Base-by-base conservation (phyloP, 1,139 yeast genomes). In the Petasospora rhodanensis region DNA sequence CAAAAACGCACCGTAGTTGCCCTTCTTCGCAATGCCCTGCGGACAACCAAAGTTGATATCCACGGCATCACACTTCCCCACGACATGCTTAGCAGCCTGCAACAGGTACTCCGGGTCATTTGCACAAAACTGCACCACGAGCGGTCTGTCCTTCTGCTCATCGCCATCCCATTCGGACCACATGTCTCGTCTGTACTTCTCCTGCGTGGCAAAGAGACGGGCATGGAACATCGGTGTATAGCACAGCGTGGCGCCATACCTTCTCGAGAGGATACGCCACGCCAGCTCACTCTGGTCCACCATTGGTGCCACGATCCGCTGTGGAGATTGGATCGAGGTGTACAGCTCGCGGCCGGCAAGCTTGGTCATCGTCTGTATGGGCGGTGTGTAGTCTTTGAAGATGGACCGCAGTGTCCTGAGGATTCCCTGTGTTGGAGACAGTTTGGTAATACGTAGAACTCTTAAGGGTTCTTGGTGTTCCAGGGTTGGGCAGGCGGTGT, bases 161-260 rank as follows among this genome's bases (percentile, higher is more conserved):
- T 76, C 76, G 2, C 97, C 97, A 58, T 91, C 97, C 44, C 71
- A 51, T 8, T 72, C 74, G 30, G 77, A 64, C 76, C 93, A 81
- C 81, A 81, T 81, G 40, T 76, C 83, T 22, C 65, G 63, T 30
- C 97, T 68, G 55, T 91, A 91, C 51, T 83, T 82, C 39, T 77
- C 82, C 34, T 81, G 82, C 3, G 84, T 83, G 17, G 94, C 93
- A 62, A 93, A 93, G 24, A 87, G 63, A 33, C 89, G 69, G 5
- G 98, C 95, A 58, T 93, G 97, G 47, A 82, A 74, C 99, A 93
- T 93, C 3, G 99, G 98, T 0, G 98, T 85, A 52, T 89, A 93
- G 51, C 96, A 86, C 25, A 93, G 64, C 5, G 89, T 85, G 0
- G 98, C 98, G 2, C 98, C 99, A 53, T 89, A 81, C 43, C 73